Conservation (phyloP, 768 basidiomycete species). For the Podaxis sp. region DNA sequence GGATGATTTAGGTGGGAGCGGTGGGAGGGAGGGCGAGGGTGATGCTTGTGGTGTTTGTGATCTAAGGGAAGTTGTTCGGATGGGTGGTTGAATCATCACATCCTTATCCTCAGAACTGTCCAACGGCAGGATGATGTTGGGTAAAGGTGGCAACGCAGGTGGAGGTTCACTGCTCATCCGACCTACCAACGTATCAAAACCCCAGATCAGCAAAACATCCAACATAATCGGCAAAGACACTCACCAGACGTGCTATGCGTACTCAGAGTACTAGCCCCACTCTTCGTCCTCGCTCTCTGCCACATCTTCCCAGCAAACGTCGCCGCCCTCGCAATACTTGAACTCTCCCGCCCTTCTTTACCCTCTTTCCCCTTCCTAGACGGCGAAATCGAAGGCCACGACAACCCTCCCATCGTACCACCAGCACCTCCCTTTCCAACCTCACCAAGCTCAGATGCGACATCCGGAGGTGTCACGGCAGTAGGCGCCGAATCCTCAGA, state of each 20-base stretch:
- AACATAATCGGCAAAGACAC: conserved; percentile 18
- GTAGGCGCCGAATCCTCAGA: conserved; percentile 72
- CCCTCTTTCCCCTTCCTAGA: conserved; percentile 39
- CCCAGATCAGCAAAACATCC: neutral
- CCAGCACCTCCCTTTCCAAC: conserved; percentile 19
- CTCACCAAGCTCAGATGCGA: conserved; percentile 31
- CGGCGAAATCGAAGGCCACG: conserved; percentile 49
- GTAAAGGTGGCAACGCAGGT: conserved; percentile 11
- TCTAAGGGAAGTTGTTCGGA: neutral
- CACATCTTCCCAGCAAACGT: conserved; percentile 65
- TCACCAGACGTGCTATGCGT: conserved; percentile 38
- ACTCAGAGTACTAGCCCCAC: conserved; percentile 44
- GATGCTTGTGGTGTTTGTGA: neutral
- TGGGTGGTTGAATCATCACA: neutral
- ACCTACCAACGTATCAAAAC: neutral
- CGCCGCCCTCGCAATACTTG: conserved; percentile 42
- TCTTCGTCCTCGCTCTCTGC: conserved; percentile 51
- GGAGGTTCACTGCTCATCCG: conserved; percentile 14
- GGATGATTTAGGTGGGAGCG: neutral
- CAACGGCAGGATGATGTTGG: neutral
- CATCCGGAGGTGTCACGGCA: conserved; percentile 31
- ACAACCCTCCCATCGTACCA: conserved; percentile 17
- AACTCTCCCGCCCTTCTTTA: conserved; percentile 5
- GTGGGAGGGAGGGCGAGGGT: neutral
- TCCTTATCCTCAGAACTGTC: neutral